Conservation (phyloP, 441 rosid species). For the Croton laevigatus region DNA sequence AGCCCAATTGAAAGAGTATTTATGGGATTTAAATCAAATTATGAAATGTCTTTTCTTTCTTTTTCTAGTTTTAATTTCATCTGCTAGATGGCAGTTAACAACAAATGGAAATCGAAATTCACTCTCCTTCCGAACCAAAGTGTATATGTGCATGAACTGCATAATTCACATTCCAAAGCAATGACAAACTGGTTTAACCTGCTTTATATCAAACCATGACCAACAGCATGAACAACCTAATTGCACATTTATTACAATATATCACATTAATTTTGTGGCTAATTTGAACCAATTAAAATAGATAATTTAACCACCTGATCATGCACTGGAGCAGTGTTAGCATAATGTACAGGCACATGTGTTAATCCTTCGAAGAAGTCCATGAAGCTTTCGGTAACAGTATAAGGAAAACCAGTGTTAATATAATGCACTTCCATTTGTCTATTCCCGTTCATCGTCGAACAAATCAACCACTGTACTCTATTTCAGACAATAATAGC, state of each 20-base stretch:
- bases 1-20: background rate
- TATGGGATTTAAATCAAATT: background rate
- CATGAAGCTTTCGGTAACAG: conserved; percentile 59
- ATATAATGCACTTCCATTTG: conserved; percentile 56
- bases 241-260: background rate
- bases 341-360: conserved; percentile 60
- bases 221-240: conserved; percentile 24
- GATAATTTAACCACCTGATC: conserved; percentile 43
- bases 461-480: background rate
- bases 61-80: background rate
- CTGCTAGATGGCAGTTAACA: no score
- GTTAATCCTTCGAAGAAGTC: conserved; percentile 70
- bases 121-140: background rate
- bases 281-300: background rate
- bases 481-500: conserved; percentile 18
- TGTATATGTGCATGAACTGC: conserved; percentile 1
- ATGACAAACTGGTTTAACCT: conserved; percentile 6
- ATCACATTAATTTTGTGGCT: background rate
- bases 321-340: conserved; percentile 49
- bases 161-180: background rate
- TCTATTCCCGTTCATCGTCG: conserved; percentile 49
- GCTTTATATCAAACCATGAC: conserved; percentile 24
- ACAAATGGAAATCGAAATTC: background rate
- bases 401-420: conserved; percentile 52
- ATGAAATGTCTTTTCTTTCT: background rate